Base-by-base conservation (phyloP, 768 basidiomycete species). In the Strobilomyces dryophilus region DNA sequence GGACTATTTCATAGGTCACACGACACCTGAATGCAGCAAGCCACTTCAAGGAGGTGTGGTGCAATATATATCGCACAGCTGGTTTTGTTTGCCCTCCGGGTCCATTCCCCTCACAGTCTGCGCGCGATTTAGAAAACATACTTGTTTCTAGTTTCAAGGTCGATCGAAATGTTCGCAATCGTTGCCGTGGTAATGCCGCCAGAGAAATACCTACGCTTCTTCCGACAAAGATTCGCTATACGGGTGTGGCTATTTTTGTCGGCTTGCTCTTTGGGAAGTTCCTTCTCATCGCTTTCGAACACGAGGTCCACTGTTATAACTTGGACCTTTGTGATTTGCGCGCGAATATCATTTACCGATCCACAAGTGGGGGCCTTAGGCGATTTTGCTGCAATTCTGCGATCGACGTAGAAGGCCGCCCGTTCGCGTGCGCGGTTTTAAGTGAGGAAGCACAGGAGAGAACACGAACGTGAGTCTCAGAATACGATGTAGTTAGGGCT, bases 11-110 rank as follows among this genome's bases (percentile, higher is more conserved):
- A 5, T 43, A 62, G 58, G 61, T 60, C 32, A 53, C 51, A 26
- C 53, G 32, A 26, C 49, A 47, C 39, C 36, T 63, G 17, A 50
- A 56, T 2, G 37, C 7, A 5, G 21, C 49, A 0, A 63, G 49
- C 48, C 45, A 42, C 26, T 21, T 7, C 26, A 61, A 51, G 47
- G 41, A 46, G 4, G 15, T 66, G 15, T 65, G 63, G 64, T 52
- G 52, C 12, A 21, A 53, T 5, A 48, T 47, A n/a, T 63, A 63
- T 53, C 52, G 60, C 36, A 47, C 21, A 0, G 45, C 52, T 39
- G n/a, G 45, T 5, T 52, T 63, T 12, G 21, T 63, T 47, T 45
- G 46, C 20, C 61, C 54, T 24, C 59, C 63, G 1, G 63, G 63
- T 0, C 64, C 61, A 12, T 54, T 56, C 14, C 49, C 21, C 32